Conservation (phyloP, 129 eudicot genomes). For the Flaveria sonorensis region DNA sequence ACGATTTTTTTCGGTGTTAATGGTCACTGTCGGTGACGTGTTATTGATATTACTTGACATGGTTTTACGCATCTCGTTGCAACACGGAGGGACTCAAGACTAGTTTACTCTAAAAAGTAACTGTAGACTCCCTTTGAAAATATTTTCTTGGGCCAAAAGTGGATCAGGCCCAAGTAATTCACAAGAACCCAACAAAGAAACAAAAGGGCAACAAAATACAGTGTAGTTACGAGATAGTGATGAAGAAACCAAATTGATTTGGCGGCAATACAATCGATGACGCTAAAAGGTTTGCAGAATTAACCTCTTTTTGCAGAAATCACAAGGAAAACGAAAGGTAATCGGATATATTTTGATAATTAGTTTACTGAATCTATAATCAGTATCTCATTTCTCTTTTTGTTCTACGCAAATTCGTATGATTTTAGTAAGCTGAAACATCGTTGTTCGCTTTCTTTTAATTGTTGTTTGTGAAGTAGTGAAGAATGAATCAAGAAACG, state of each 20-base stretch:
- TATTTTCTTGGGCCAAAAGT: neutral
- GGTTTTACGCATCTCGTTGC: no score
- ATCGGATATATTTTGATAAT: neutral
- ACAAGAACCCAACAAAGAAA: neutral
- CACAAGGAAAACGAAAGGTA: slow-evolving; percentile 3
- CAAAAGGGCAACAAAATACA: neutral
- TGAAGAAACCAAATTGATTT: slow-evolving; percentile 31
- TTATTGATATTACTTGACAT: no score
- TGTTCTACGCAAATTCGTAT: neutral
- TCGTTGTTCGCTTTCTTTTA: neutral
- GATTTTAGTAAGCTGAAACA: neutral
- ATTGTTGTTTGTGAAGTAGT: neutral
- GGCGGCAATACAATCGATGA: slow-evolving; percentile 34
- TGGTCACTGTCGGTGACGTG: no score
- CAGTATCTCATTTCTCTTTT: slow-evolving; percentile 16
- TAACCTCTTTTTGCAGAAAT: slow-evolving; percentile 14
- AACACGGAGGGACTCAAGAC: no score
- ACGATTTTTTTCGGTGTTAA: no score
- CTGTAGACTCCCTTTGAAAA: no score
- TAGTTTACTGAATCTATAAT: neutral
- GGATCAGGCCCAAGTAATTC: slow-evolving; percentile 22
- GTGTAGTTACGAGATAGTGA: neutral
- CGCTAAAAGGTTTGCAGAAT: neutral
- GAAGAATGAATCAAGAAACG: slow-evolving; percentile 41
- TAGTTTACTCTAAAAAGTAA: no score